phyloP scores from a whole-genome alignment of 805 yeast species.

The Saturnispora ahearnii region DNA sequence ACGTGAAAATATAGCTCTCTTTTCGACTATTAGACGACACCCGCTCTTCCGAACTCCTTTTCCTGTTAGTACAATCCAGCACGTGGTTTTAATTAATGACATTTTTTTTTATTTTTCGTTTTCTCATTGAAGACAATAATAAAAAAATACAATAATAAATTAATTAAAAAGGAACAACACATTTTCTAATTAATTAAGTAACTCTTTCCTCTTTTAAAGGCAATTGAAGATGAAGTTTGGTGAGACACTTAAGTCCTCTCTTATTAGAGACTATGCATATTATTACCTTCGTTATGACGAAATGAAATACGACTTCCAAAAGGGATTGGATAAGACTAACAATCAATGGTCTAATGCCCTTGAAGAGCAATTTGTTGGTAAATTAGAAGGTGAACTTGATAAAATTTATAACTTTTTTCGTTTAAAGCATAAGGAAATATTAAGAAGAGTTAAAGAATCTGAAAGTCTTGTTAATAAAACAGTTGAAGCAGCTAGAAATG shows the following conservation, averaged over 20 bases:
- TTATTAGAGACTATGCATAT: conserved; percentile 82
- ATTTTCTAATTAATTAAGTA: too few relatives aligned
- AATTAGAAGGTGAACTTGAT: conserved; percentile 76
- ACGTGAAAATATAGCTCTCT: too few relatives aligned
- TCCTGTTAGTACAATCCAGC: too few relatives aligned
- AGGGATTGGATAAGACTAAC: conserved; percentile 47
- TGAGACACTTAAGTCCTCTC: conserved; percentile 79
- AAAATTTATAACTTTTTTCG: conserved; percentile 88
- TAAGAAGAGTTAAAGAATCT: conserved; percentile 74
- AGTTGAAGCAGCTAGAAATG: conserved; percentile 36
- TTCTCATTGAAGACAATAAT: too few relatives aligned
- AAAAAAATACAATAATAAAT: too few relatives aligned
- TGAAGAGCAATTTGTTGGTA: conserved; percentile 73
- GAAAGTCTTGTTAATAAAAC: conserved; percentile 61
- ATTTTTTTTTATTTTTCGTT: too few relatives aligned
- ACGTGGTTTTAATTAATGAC: too few relatives aligned
- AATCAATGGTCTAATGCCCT: conserved; percentile 64
- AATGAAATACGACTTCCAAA: conserved; percentile 70
- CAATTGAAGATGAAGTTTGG: conserved; percentile 75
- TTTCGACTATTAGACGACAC: too few relatives aligned
- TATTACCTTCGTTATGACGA: conserved; percentile 91
- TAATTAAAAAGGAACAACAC: too few relatives aligned
- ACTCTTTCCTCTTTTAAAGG: too few relatives aligned
- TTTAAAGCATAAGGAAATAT: conserved; percentile 78
- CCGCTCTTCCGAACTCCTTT: too few relatives aligned